Evolutionary conservation across 306 rosid species (phyloP), one percentile per base, ranked within the genome.

Genomic region (Inga laurina): DNA sequence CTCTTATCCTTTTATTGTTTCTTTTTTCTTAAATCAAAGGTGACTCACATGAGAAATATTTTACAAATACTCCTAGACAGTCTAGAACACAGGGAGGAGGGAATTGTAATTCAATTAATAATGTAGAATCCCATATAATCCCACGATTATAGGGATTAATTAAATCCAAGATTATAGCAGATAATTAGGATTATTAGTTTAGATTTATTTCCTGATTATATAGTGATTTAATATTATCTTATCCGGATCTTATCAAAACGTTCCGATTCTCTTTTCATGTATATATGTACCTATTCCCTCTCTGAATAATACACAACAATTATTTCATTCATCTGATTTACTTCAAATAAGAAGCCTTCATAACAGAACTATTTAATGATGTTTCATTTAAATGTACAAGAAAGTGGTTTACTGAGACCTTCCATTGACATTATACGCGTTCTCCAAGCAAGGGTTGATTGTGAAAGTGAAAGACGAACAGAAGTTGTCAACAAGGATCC

Each of bases 391-490:
- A 30, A 75, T 49, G 73, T 41, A 56, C 37, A 49, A 85, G 67
- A 81, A 57, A 76, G 77, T 68, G 51, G 39, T 72, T 75, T 19
- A 72, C 43, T 79, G 66, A 57, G 77, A 95, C 99, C 99, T 89
- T 91, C 85, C 75, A 54, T 77, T 76, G 99, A 89, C 76, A 77
- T 73, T 57, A 95, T 92, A 34, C 84, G 91, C 39, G 98, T 89
- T 90, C 86, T 90, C 98, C 93, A 92, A 80, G 99, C 91, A 83
- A 92, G 73, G 39, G 88, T 67, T 61, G 88, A 81, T 85, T 87
- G 83, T 82, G 92, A 82, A 82, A 86, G 89, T 74, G 78, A 71
- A 68, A 92, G 78, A 37, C 34, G 79, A 80, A 93, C 80, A 12
- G 91, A 70, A 85, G 91, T 79, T 45, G 99, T 95, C 79, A 82